A percentile compares a stretch with the other conserved stretches of the same genome.
Evolutionary conservation across 495 filamentous ascomycete genomes (phyloP).

Genomic region (Staphylotrichum tortipilum): DNA sequence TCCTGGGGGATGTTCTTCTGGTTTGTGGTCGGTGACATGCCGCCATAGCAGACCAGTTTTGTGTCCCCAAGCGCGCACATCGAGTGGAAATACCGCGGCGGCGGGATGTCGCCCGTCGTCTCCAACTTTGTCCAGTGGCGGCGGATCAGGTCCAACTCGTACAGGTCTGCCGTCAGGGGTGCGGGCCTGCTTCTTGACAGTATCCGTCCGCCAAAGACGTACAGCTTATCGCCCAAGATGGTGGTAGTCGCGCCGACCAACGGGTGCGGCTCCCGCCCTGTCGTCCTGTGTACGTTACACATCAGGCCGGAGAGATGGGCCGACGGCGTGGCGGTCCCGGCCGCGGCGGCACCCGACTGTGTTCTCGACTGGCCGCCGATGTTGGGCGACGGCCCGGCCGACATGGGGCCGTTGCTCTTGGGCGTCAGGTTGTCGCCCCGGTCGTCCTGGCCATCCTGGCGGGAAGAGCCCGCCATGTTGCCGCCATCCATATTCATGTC

Average conservation of each 20-base stretch:
- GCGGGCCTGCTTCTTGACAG: constrained; percentile 70
- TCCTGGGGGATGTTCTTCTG: constrained; percentile 49
- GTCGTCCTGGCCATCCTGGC: constrained; percentile 37
- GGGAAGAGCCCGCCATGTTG: constrained; percentile 36
- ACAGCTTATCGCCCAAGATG: constrained; percentile 85
- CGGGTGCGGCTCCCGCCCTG: constrained; percentile 81
- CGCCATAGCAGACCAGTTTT: constrained; percentile 94
- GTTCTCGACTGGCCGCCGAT: constrained; percentile 26
- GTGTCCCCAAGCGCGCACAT: constrained; percentile 88
- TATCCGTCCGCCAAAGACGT: constrained; percentile 88
- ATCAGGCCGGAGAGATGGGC: constrained; percentile 75
- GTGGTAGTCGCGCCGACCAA: constrained; percentile 94
- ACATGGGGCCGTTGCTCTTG: constrained; percentile 43
- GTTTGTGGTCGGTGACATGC: constrained; percentile 76
- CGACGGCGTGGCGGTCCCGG: constrained; percentile 38
- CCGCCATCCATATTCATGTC: constrained; percentile 42
- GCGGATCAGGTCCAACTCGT: constrained; percentile 83
- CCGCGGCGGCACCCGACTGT: constrained; percentile 44
- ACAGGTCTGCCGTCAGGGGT: constrained; percentile 77
- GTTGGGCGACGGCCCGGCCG: constrained; percentile 41
- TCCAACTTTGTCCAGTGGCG: constrained; percentile 91
- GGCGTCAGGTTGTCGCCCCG: constrained; percentile 39
- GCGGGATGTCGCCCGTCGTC: constrained; percentile 71
- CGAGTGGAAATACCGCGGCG: constrained; percentile 92
- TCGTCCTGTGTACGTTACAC: constrained; percentile 86